Evolutionary conservation across 2,329 filamentous ascomycete species (phyloP).

Genomic region (Chaetomiaceae sp.): DNA sequence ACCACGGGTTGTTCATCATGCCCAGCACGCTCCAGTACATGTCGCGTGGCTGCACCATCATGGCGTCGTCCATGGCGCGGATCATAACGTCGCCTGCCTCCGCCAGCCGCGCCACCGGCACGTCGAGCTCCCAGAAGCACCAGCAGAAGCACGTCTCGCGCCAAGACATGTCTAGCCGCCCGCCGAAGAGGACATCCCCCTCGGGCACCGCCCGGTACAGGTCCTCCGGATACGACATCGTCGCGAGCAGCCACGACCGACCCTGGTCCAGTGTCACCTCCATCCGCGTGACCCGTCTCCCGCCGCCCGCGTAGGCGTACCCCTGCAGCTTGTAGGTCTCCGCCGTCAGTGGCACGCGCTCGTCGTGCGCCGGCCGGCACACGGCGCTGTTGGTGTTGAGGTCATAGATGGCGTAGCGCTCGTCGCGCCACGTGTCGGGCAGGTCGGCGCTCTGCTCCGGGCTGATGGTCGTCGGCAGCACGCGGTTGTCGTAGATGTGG

Average conservation of each 20-base stretch:
- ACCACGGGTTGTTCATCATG: conserved; percentile 99
- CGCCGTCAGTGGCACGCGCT: conserved; percentile 48
- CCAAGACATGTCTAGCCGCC: conserved; percentile 73
- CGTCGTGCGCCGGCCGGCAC: conserved; percentile 73
- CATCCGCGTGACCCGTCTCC: conserved; percentile 73
- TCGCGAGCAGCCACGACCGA: conserved; percentile 69
- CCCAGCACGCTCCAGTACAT: conserved; percentile 95
- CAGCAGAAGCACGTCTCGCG: conserved; percentile 80
- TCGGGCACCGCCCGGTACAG: conserved; percentile 61
- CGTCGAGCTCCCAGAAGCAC: conserved; percentile 80
- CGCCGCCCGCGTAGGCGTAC: conserved; percentile 85
- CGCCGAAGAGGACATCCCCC: conserved; percentile 63
- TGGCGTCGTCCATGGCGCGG: conserved; percentile 81
- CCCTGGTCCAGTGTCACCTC: conserved; percentile 81
- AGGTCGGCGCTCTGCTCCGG: conserved; percentile 73
- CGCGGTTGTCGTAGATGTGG: conserved; percentile 88
- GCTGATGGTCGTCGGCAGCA: conserved; percentile 78
- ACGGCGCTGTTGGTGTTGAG: conserved; percentile 81
- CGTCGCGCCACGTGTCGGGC: conserved; percentile 76
- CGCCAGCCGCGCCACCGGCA: conserved; percentile 56
- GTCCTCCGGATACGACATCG: conserved; percentile 80
- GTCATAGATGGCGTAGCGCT: conserved; percentile 89
- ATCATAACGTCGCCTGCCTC: conserved; percentile 68
- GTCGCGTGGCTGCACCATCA: conserved; percentile 80
- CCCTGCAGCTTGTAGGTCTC: conserved; percentile 62